These are phyloP conservation scores for Mycena floridula DNA, from an alignment of 768 basidiomycete genomes.

Conservation along the genomic window DNA sequence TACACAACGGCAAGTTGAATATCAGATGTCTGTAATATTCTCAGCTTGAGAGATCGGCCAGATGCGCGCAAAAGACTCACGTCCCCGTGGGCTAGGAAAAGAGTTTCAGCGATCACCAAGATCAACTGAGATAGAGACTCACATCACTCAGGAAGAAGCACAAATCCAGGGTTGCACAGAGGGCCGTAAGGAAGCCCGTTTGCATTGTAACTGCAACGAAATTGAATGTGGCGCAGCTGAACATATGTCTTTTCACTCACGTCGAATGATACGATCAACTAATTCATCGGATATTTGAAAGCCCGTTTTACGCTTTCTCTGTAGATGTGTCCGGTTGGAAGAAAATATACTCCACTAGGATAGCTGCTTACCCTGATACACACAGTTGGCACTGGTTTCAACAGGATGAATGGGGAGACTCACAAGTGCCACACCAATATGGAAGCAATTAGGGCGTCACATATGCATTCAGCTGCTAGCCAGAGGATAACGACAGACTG, in stretches of 20 bases:
- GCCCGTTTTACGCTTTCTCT: slow-evolving; percentile 30
- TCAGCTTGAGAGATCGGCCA: neutral
- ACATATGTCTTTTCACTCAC: too few relatives aligned
- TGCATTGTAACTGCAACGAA: slow-evolving; percentile 24
- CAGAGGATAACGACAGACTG: slow-evolving; percentile 26
- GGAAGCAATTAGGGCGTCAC: slow-evolving; percentile 30
- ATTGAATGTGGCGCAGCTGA: neutral
- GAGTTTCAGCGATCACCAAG: neutral
- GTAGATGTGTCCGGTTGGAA: neutral
- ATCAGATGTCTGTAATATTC: slow-evolving; percentile 18
- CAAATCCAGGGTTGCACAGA: slow-evolving; percentile 23
- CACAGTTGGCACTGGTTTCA: neutral
- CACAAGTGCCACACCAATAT: slow-evolving; percentile 32
- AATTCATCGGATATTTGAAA: slow-evolving; percentile 28
- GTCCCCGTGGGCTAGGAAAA: slow-evolving; percentile 8
- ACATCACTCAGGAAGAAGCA: slow-evolving; percentile 21
- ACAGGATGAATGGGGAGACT: neutral
- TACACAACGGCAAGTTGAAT: slow-evolving; percentile 28
- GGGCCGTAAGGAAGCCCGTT: slow-evolving; percentile 26
- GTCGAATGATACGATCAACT: slow-evolving; percentile 29
- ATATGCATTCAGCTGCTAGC: slow-evolving; percentile 28
- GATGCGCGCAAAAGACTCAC: slow-evolving; percentile 2
- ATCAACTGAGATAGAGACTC: neutral
- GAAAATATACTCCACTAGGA: neutral
- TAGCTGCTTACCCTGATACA: neutral